A percentile compares a stretch with the other conserved stretches of the same genome.
Conservation (phyloP, 2,329 filamentous ascomycete species). For the Dactylellina parvicollis region DNA sequence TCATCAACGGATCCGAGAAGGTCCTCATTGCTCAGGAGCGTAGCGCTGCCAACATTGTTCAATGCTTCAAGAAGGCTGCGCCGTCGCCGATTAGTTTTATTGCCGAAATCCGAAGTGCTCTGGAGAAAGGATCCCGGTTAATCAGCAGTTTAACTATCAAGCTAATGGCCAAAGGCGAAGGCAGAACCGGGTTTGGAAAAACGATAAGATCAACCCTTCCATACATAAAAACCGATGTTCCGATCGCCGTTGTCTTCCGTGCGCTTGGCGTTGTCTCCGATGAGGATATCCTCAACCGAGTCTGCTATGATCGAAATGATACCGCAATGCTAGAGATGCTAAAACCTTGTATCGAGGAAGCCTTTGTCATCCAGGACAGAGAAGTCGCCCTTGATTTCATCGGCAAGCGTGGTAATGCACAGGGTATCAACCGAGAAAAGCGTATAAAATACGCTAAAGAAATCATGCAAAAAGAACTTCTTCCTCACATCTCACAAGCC, state of each 20-base stretch:
- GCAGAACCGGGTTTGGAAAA: slow-evolving; percentile 77
- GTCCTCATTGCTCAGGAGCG: slow-evolving; percentile 97
- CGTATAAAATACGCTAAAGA: slow-evolving; percentile 92
- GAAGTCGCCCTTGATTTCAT: slow-evolving; percentile 96
- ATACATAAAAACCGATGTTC: slow-evolving; percentile 92
- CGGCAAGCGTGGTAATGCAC: slow-evolving; percentile 83
- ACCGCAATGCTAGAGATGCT: slow-evolving; percentile 98
- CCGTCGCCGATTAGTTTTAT: slow-evolving; percentile 93
- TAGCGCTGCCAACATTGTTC: slow-evolving; percentile 96
- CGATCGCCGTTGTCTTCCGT: slow-evolving; percentile 93
- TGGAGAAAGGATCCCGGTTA: slow-evolving; percentile 93
- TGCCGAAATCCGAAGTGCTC: slow-evolving; percentile 93
- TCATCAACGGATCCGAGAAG: slow-evolving; percentile 99
- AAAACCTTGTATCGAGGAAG: slow-evolving; percentile 95
- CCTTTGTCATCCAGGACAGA: slow-evolving; percentile 93
- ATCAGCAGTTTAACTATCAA: slow-evolving; percentile 94
- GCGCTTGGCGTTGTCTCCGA: slow-evolving; percentile 95
- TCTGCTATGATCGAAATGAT: slow-evolving; percentile 94
- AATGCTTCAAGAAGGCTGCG: slow-evolving; percentile 96
- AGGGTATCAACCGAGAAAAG: slow-evolving; percentile 80
- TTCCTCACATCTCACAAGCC: slow-evolving; percentile 94
- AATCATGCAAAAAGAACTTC: slow-evolving; percentile 93
- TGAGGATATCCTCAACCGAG: slow-evolving; percentile 96
- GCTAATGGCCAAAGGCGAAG: slow-evolving; percentile 84
- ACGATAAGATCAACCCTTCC: slow-evolving; percentile 91